Evolutionary conservation across 108 stramenopile genomes (phyloP), one percentile per base, ranked within the genome.

Genomic region (Cylindrotheca closterium): DNA sequence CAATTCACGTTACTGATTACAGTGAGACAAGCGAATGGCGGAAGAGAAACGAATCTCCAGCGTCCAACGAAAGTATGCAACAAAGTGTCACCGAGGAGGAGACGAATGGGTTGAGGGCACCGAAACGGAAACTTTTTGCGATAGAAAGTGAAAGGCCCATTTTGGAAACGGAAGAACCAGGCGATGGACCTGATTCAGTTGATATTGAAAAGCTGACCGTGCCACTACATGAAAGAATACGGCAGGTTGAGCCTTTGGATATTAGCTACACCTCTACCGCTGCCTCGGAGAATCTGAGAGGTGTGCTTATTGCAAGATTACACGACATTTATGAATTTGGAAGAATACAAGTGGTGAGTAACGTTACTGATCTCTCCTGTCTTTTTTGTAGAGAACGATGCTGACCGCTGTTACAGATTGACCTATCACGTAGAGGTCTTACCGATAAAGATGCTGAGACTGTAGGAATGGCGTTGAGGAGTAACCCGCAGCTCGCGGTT

Each of bases 381-480:
- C 49, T 28, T 15, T 47, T 25, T 29, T 33, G n/a, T n/a, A n/a
- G n/a, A n/a, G 27, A 25, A 19, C 24, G 25, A 26, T 29, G 21
- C 2, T 53, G 8, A 10, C 21, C 31, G 22, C n/a, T n/a, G n/a
- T n/a, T n/a, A n/a, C n/a, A 86, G 89, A 84, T 91, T 34, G 80
- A 91, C 63, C 78, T 91, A 46, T 83, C 89, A 46, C 70, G 85
- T 58, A 62, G 86, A 59, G 83, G 80, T 33, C 68, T 91, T 12
- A 53, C 46, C 1, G 51, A 65, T 22, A 7, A 30, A 47, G 84
- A 91, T 55, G 86, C 84, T n/a, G 59, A 65, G 30, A 54, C 83
- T 4, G 66, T 91, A 37, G 52, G 74, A 27, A 52, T 58, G 8
- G 77, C 80, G 1, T 78, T 92, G 27, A 47, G 82, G 46, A 34